Evolutionary conservation across 2,329 filamentous ascomycete genomes (phyloP), one percentile per base, ranked within the genome.

Genomic region (Apiospora aurea): DNA sequence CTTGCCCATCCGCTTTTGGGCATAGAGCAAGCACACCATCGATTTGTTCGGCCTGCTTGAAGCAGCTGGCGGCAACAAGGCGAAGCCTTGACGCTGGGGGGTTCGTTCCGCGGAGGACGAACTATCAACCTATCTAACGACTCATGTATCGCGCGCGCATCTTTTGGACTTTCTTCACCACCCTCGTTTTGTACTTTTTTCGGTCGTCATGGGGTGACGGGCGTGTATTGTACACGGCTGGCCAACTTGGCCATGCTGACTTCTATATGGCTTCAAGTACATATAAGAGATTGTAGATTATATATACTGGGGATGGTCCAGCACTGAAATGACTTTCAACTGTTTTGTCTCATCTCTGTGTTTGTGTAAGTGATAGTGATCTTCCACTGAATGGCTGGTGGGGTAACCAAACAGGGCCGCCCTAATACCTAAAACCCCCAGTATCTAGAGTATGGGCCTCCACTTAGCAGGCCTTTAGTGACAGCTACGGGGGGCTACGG

Each of bases 401-500:
- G 57, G 57, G 57, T 21, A n/a, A 11, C 3, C n/a, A 51, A 38
- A 64, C 21, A 64, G 34, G 57, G 34, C 34, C 57, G 29, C 29
- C 57, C 57, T 64, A 64, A 64, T 64, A 64, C 57, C 57, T 64
- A 64, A 64, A 41, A 64, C 57, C 57, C 57, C 34, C 34, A 64
- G 21, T 41, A 21, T 24, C 53, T 61, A 24, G n/a, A n/a, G 11
- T 64, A 21, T 34, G 57, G 57, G 57, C 57, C 57, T 64, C 57
- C 57, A 64, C 57, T 64, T 64, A 41, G 57, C 57, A 64, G 57
- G 29, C 57, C 34, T 64, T 64, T 64, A 64, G 57, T 8, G 34
- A 41, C 57, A 21, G 34, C 34, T 64, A n/a, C 34, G 18, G 21
- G 34, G 57, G 21, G 29, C 21, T 64, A 64, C 34, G 57, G 57